Conservation (phyloP, 306 rosid genomes). For the Acacia crassicarpa region DNA sequence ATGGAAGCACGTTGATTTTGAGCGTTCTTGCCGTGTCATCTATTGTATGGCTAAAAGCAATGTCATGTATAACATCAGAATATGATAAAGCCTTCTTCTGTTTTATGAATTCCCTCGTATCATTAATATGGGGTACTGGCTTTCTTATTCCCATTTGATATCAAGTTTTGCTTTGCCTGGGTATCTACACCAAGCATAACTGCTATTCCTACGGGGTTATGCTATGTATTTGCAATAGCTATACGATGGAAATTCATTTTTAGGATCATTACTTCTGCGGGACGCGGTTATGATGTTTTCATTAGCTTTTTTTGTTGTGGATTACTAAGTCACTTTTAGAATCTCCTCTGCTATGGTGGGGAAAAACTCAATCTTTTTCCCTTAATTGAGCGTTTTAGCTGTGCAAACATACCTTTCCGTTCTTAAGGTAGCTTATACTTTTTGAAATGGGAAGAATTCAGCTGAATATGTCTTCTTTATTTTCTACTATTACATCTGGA, state of each 20-base stretch:
- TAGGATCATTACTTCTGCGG: constrained; percentile 8
- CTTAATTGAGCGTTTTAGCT: neutral
- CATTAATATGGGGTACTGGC: neutral
- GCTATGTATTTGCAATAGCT: neutral
- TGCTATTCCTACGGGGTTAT: neutral
- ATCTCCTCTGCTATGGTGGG: neutral
- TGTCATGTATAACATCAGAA: constrained; percentile 6
- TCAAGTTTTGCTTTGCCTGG: neutral
- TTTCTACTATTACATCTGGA: neutral
- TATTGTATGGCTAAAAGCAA: constrained; percentile 18
- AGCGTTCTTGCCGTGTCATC: constrained; percentile 10
- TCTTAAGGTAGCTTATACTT: neutral
- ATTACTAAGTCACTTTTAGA: neutral
- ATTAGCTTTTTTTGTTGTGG: neutral
- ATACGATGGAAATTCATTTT: constrained; percentile 7
- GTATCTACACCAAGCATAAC: constrained; percentile 5
- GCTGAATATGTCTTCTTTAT: neutral
- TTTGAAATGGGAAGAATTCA: neutral
- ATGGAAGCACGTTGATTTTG: constrained; percentile 8
- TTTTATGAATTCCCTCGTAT: constrained; percentile 6
- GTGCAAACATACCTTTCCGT: neutral
- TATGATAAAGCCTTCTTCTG: neutral
- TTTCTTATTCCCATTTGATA: neutral
- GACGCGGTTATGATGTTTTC: constrained; percentile 12
- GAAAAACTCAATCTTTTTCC: neutral